Base-by-base conservation (phyloP, 768 basidiomycete genomes). In the Panaeolus papilionaceus region DNA sequence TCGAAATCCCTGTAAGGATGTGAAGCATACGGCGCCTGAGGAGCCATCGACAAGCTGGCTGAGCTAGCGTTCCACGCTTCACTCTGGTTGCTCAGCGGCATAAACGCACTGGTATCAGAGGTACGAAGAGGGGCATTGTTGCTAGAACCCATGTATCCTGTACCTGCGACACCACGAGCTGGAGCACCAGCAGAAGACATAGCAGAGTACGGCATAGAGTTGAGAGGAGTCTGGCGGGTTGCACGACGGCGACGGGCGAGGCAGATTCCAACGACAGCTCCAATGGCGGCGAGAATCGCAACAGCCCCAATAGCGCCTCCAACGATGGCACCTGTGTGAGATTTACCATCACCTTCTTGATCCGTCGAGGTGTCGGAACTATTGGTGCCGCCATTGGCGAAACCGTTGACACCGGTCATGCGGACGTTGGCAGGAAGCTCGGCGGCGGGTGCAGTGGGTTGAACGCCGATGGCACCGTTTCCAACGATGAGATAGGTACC, bases 401-500 rank as follows among this genome's bases (percentile, higher is more conserved):
- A 74, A 1, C 82, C 89, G 45, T 76, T 79, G 1, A 33, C 88
- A 75, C 69, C 79, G 65, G 79, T 77, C 7, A 83, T 75, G 33
- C 82, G 83, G 44, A 86, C 77, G 74, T 76, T 89, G 0, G 75
- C 67, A 0, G 91, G 91, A 7, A 94, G 84, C 2, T 54, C 74
- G 18, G 79, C 79, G 0, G 78, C 82, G 0, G 78, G 68, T 3
- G 76, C 69, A 0, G 81, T 85, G 1, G 91, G 84, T 75, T 98
- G 96, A 1, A 77, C 78, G 62, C 88, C 93, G n/a, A 97, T 83
- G 64, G 87, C 76, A 0, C 96, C 96, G 66, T 82, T 89, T 4
- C 96, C 96, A 28, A 95, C 84, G 66, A 88, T 93, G 65, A 96
- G 84, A 77, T 85, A 86, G 11, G 88, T 86, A 2, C 92, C 96